Base-by-base conservation (phyloP, 2,329 filamentous ascomycete genomes). In the Alternaria hordeiaustralica region DNA sequence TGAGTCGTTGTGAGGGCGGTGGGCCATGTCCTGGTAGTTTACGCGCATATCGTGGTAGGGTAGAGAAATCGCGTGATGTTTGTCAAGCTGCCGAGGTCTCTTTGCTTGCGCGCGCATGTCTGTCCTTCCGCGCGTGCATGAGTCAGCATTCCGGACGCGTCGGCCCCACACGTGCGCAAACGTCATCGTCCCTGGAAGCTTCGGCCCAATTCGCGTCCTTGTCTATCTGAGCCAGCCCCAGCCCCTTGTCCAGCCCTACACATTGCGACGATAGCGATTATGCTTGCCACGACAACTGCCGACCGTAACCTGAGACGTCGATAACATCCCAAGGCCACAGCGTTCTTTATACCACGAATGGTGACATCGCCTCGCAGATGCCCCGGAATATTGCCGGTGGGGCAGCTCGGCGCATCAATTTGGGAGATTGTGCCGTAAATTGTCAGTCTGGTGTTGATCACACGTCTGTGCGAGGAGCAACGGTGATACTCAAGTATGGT, bases 351-450 rank as follows among this genome's bases (percentile, higher is more conserved):
- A 15, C 21, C n/a, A 47, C 44, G 23, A 33, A 49, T 28, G 18
- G 57, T 36, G 33, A 41, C 20, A 55, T 13, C 53, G n/a, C 21
- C 53, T 44, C 53, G 10, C 25, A 50, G 28, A 55, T 55, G 15
- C 25, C 12, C 63, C 60, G 51, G 45, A 44, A 54, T 63, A 60
- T 41, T 54, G 30, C 63, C 60, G 63, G 55, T 60, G 60, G 63
- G 55, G 55, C 59, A 30, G 15, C 58, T 41, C 28, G 49, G 45
- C 47, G 33, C 49, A 25, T 54, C 51, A 56, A 60, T 55, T 20
- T 56, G 36, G 45, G 51, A 53, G 33, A 60, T 64, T 60, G 59
- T 55, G 45, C 36, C 54, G 45, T 21, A 33, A 21, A 49, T 49
- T 50, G 49, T 53, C 49, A 23, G 49, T 53, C 20, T 23, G 30